Percentiles rank a stretch among this genome's conserved stretches.
Conservation (phyloP, 345 rosid species). For the Gossypium herbaceum region DNA sequence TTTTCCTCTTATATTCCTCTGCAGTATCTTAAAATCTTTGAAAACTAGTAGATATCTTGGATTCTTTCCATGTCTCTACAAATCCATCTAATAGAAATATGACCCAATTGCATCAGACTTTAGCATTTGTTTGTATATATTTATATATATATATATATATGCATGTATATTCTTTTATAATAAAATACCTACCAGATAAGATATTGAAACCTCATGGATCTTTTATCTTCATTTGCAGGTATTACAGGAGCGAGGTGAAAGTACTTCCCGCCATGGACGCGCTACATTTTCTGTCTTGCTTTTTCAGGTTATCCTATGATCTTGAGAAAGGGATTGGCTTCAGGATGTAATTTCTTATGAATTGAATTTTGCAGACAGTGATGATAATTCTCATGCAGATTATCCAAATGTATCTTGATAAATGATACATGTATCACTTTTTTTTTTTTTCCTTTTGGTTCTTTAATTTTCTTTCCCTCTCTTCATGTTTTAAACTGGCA, state of each 20-base stretch:
- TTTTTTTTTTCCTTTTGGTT: neutral
- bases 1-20: neutral
- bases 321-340: neutral
- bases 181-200: conserved; percentile 6
- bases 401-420: conserved; percentile 2
- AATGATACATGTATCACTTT: neutral
- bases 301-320: conserved; percentile 63
- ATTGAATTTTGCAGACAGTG: conserved; percentile 13
- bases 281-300: conserved; percentile 95
- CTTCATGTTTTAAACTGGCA: neutral
- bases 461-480: conserved; percentile 1
- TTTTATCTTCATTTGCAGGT: conserved; percentile 46
- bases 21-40: neutral
- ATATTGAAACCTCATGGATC: neutral
- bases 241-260: conserved; percentile 96
- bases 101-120: neutral
- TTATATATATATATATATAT: too few relatives aligned
- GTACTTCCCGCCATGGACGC: conserved; percentile 98
- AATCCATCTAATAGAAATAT: neutral
- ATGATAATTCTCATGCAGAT: conserved; percentile 16
- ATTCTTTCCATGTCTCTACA: conserved; percentile 1
- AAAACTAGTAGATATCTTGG: neutral
- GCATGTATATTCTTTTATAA: neutral
- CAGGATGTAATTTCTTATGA: neutral
- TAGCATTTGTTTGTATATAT: neutral